Base-by-base conservation (phyloP, 2,329 filamentous ascomycete genomes). In the Botrytis squamosa region DNA sequence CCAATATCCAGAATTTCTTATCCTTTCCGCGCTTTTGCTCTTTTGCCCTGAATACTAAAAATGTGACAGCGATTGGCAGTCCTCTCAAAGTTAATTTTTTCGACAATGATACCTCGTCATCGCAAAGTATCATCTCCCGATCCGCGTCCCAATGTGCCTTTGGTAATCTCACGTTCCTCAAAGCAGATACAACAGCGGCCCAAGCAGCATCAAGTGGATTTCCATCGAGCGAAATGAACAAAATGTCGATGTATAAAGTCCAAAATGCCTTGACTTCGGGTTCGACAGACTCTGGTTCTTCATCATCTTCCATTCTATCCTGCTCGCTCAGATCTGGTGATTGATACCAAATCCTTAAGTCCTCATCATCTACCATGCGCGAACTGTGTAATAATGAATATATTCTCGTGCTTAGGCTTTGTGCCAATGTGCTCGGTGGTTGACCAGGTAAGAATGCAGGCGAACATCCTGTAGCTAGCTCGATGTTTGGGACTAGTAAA, bases 161-260 rank as follows among this genome's bases (percentile, higher is more conserved):
- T 0, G 96, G 96, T 18, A 99, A 84, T 74, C 87, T 89, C 7
- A 93, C 95, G 82, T 96, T 89, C 71, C 86, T 86, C 74, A 99
- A 84, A 10, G 96, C 95, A 14, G 95, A 93, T 36, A 97, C 82
- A 0, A 97, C 87, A 20, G 94, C 91, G 0, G 92, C 88, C 95
- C 95, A 98, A 0, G 94, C 93, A 0, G 93, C 93, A 80, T 99
- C 95, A 77, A 98, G 95, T 1, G 94, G 89, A 79, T 96, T 97
- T 9, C 95, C 95, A 76, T 97, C 95, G 68, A 97, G 90, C 0
- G 93, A 97, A 77, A 99, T 91, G 83, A 97, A 96, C 80, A 98
- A 88, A n/a, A 98, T 87, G 81, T 98, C 95, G 77, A 99, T 93
- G 83, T 97, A 98, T 33, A 99, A 89, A 16, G 93, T 91, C 96